These are phyloP conservation scores for Cudoniella acicularis DNA, from an alignment of 495 filamentous ascomycete species.

Conservation along the genomic window DNA sequence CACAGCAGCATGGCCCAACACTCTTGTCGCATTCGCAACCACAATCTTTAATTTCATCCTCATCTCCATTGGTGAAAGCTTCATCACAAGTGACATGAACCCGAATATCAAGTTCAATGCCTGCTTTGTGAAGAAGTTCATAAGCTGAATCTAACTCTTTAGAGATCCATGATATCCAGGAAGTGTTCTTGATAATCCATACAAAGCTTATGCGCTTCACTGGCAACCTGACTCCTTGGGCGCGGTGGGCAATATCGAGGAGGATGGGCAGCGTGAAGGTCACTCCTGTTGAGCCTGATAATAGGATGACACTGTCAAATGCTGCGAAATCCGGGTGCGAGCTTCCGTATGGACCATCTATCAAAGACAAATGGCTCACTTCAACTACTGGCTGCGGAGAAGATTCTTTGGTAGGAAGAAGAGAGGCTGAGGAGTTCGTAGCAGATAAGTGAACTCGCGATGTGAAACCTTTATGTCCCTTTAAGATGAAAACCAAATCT, in stretches of 20 bases:
- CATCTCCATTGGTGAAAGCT: conserved; percentile 11
- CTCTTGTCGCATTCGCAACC: conserved; percentile 13
- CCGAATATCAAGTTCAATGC: conserved; percentile 17
- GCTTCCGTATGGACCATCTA: conserved; percentile 22
- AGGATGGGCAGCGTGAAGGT: conserved; percentile 23
- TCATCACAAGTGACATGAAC: conserved; percentile 23
- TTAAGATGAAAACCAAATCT: conserved; percentile 67
- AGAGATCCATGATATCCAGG: conserved; percentile 20
- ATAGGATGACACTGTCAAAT: conserved; percentile 21
- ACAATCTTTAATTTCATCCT: conserved; percentile 1
- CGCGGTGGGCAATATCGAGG: conserved; percentile 15
- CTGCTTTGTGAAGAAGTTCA: conserved; percentile 1
- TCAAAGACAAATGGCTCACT: conserved; percentile 13
- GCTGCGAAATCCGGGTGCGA: conserved; percentile 19
- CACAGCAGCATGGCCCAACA: conserved; percentile 6
- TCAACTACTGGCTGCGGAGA: conserved; percentile 32
- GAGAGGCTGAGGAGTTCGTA: conserved; percentile 6
- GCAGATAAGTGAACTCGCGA: conserved; percentile 42
- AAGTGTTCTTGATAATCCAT: conserved; percentile 20
- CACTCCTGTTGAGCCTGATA: conserved; percentile 21
- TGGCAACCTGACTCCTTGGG: conserved; percentile 7
- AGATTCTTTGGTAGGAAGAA: conserved; percentile 9
- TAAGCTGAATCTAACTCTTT: conserved; percentile 13
- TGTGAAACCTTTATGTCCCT: conserved; percentile 71
- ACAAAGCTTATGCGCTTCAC: conserved; percentile 18